phyloP scores from a whole-genome alignment of 2,329 filamentous ascomycete genomes.

The Fusarium metavorans region DNA sequence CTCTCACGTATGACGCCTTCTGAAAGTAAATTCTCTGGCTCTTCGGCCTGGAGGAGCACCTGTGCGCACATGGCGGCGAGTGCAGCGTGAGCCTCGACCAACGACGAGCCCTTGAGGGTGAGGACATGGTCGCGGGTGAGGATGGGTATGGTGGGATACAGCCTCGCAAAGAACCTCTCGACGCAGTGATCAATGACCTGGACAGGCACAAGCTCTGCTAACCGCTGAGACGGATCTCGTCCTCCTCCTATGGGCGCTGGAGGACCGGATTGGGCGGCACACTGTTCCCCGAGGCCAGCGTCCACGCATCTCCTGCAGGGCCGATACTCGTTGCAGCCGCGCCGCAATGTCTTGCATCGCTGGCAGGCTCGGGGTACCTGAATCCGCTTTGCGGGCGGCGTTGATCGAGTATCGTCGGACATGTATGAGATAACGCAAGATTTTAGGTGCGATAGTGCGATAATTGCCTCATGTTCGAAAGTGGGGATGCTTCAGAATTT shows the following conservation, averaged over 20 bases:
- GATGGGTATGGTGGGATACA: constrained; percentile 59
- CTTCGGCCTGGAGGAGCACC: constrained; percentile 56
- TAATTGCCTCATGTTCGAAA: neutral
- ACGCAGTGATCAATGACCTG: constrained; percentile 54
- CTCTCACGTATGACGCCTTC: constrained; percentile 50
- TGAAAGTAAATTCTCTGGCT: constrained; percentile 48
- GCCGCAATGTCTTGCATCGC: constrained; percentile 56
- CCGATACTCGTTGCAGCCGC: constrained; percentile 58
- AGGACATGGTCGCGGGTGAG: constrained; percentile 53
- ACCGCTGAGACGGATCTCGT: constrained; percentile 36
- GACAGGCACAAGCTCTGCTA: constrained; percentile 50
- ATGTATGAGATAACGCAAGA: constrained; percentile 2
- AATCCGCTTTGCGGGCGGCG: constrained; percentile 48
- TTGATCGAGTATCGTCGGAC: constrained; percentile 12
- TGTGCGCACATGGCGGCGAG: constrained; percentile 56
- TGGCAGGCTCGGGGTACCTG: constrained; percentile 59
- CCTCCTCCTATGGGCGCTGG: constrained; percentile 1
- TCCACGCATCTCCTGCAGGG: constrained; percentile 58
- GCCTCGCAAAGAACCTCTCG: constrained; percentile 53
- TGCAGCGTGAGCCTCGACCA: constrained; percentile 52
- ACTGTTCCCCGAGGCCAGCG: constrained; percentile 56
- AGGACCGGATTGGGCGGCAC: constrained; percentile 40
- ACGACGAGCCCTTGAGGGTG: constrained; percentile 41
- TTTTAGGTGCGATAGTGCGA: neutral
- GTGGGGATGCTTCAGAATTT: neutral